Evolutionary conservation across 208 protist genomes (phyloP), one percentile per base, ranked within the genome.

Genomic region (Wallacemonas sp.): DNA sequence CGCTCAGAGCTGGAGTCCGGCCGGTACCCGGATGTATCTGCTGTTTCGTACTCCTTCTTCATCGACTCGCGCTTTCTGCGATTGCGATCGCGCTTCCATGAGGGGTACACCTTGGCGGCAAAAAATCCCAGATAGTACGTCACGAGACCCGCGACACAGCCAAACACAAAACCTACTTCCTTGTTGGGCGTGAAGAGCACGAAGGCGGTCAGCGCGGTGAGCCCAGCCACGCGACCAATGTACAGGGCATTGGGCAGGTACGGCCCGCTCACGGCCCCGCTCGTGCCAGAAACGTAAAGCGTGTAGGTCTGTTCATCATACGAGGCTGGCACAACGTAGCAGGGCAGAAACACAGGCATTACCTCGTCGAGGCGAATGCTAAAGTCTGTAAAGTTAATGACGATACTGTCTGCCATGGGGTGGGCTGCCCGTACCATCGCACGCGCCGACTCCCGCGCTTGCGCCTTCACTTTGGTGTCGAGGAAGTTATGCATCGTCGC

Each of bases 241-340:
- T 80, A 83, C 9, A 96, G 68, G 8, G 86, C 62, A 72, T 93
- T 96, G n/a, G 90, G 51, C 28, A 96, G 64, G 71, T 82, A 90
- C 19, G 90, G 90, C 0, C 87, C 90, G 9, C 79, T 70, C 1
- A 96, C 90, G 0, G 49, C 72, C 4, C 90, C 90, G 31, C 53
- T 78, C 2, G 69, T 22, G 17, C 90, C 90, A 24, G 74, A 87
- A 2, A 96, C 90, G 51, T 91, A 93, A 8, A 96, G 69, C 1
- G 77, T 93, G 70, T 96, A 96, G 45, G 68, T 62, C 63, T 91
- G 73, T 15, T 39, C 56, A 62, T 93, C 86, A 75, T 94, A 96
- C 19, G 56, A 27, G 0, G 82, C 78, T 62, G 91, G 88, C n/a
- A 96, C 77, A 2, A 93, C 76, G 70, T 87, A 96, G 68, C 85